phyloP scores from a whole-genome alignment of 371 early-diverging fungal species.

The Dinochytrium kinnereticum region DNA sequence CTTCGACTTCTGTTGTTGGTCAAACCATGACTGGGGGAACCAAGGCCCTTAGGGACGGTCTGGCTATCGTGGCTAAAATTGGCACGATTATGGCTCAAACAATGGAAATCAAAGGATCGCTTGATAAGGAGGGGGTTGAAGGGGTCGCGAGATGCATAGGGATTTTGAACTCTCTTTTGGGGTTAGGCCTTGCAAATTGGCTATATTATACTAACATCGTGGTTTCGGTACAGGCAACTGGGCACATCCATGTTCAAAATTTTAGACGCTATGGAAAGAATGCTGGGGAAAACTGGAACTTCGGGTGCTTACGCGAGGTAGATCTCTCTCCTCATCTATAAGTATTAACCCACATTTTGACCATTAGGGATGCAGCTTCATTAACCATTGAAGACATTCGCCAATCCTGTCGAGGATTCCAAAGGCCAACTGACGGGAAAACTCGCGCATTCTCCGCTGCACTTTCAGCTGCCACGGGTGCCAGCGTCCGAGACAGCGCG shows the following conservation, averaged over 20 bases:
- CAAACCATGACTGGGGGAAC: constrained; percentile 26
- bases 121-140: constrained; percentile 31
- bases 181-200: constrained; percentile 9
- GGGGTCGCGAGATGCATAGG: constrained; percentile 19
- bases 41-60: constrained; percentile 29
- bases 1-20: constrained; percentile 14
- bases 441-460: constrained; percentile 29
- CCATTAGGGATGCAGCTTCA: constrained; percentile 28
- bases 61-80: constrained; percentile 30
- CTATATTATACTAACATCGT: too few species aligned
- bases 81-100: constrained; percentile 26
- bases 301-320: constrained; percentile 31
- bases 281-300: constrained; percentile 36
- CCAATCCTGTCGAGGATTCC: constrained; percentile 21
- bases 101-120: constrained; percentile 27
- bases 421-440: constrained; percentile 32
- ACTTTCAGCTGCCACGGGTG: constrained; percentile 27
- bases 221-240: constrained; percentile 21
- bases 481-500: constrained; percentile 20
- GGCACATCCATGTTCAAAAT: constrained; percentile 36
- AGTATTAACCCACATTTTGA: neutral
- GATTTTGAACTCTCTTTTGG: constrained; percentile 8
- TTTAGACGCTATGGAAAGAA: constrained; percentile 40
- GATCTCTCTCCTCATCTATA: neutral
- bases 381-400: constrained; percentile 26